Evolutionary conservation across 1,139 yeast genomes (phyloP), one percentile per base, ranked within the genome.

Genomic region (Entelexis sorbosivorans): DNA sequence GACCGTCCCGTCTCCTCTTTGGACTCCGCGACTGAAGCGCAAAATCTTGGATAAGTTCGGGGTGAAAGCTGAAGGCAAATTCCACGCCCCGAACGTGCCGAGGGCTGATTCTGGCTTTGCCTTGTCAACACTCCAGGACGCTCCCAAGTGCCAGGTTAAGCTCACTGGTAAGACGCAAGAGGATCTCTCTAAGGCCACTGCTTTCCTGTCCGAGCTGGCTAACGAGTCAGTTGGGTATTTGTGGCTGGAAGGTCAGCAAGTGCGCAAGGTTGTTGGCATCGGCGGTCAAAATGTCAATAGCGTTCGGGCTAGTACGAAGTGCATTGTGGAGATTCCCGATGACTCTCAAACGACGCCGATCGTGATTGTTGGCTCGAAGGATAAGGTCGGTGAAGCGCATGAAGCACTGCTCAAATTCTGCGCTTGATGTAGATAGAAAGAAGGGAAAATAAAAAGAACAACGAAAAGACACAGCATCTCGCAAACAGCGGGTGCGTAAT

Each of bases 221-320:
- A 61, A 52, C 51, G 69, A 72, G 50, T 62, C 69, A 43, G 67
- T 67, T 44, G 82, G 76, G 13, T 77, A 69, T 65, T 60, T 78
- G 53, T 75, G 77, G 74, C 63, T 73, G 35, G 68, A 76, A 31
- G 69, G 73, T 48, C 64, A 74, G n/a, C 62, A 66, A 34, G 76
- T 76, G 61, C 75, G 83, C 53, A 76, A 74, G 65, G 73, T 86
- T 48, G 76, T 87, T 60, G 96, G 96, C 7, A 80, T 87, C 22
- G 81, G 78, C 60, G 96, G 96, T 46, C 68, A 80, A 34, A 79
- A 76, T 58, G 74, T 86, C 61, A 79, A 76, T 61, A 71, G 71
- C 57, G 75, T 86, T 54, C 79, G 94, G 43, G 4, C 34, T 10
- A 33, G 48, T 24, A 51, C 58, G 11, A 47, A 48, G 14, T 44